Evolutionary conservation across 2,329 filamentous ascomycete species (phyloP).

Genomic region (Fusarium sp.): DNA sequence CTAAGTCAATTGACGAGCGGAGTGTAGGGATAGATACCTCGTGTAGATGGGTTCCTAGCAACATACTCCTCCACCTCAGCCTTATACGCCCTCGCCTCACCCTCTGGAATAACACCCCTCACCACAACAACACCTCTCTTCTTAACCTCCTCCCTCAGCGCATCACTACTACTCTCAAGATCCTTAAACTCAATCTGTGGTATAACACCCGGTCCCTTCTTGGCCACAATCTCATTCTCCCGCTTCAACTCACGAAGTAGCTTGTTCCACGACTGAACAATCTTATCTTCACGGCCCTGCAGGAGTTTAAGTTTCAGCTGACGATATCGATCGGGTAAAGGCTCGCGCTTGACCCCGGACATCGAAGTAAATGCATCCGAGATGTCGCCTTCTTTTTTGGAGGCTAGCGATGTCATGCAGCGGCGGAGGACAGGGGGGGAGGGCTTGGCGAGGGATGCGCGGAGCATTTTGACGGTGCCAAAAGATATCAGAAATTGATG

Average conservation of each 20-base stretch:
- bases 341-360: conserved; percentile 56
- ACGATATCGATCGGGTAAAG: conserved; percentile 66
- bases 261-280: conserved; percentile 61
- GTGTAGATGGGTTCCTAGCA: conserved; percentile 68
- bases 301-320: conserved; percentile 65
- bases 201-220: conserved; percentile 59
- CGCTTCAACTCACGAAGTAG: conserved; percentile 56
- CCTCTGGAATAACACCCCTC: conserved; percentile 70
- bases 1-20: not conserved
- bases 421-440: conserved; percentile 20
- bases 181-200: conserved; percentile 62
- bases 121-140: conserved; percentile 73
- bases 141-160: conserved; percentile 60
- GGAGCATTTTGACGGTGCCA: conserved; percentile 30
- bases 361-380: conserved; percentile 71
- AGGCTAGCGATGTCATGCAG: conserved; percentile 24
- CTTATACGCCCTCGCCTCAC: conserved; percentile 73
- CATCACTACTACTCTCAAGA: conserved; percentile 53
- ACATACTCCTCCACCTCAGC: conserved; percentile 73
- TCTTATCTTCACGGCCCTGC: conserved; percentile 57
- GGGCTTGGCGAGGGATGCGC: conserved; percentile 29
- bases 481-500: not conserved
- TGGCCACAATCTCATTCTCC: conserved; percentile 61
- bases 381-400: conserved; percentile 69
- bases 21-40: conserved; percentile 51